phyloP scores from a whole-genome alignment of 2,329 filamentous ascomycete species.

The Drechslera avenae region DNA sequence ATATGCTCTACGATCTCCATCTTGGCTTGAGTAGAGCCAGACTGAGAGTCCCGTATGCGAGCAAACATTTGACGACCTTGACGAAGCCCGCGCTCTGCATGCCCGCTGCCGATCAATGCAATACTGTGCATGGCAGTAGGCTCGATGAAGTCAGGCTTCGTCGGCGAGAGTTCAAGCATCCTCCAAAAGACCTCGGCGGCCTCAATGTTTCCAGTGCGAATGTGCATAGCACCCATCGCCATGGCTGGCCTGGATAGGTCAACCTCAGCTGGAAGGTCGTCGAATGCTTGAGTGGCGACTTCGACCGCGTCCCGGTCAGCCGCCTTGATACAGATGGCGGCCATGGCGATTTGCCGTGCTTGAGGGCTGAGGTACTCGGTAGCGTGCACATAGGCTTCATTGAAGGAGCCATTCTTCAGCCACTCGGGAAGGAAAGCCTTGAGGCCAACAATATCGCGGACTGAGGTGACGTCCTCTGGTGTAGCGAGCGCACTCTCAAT shows the following conservation, averaged over 20 bases:
- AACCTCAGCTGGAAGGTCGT: constrained; percentile 55
- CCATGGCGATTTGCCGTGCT: constrained; percentile 67
- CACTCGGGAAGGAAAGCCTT: constrained; percentile 81
- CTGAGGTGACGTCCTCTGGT: constrained; percentile 59
- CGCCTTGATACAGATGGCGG: constrained; percentile 73
- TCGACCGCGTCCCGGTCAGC: constrained; percentile 77
- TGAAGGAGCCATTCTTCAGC: constrained; percentile 70
- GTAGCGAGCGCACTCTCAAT: constrained; percentile 65
- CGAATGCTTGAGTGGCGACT: constrained; percentile 65
- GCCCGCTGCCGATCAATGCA: constrained; percentile 82
- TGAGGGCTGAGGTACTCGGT: constrained; percentile 64
- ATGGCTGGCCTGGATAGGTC: constrained; percentile 64
- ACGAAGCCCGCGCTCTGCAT: constrained; percentile 78
- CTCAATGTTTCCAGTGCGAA: constrained; percentile 79
- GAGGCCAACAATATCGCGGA: constrained; percentile 74
- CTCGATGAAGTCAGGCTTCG: constrained; percentile 75
- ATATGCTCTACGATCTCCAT: constrained; percentile 75
- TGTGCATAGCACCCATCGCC: constrained; percentile 83
- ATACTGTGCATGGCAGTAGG: constrained; percentile 89
- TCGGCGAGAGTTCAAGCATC: constrained; percentile 66
- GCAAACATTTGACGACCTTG: constrained; percentile 87
- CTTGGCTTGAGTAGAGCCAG: constrained; percentile 53
- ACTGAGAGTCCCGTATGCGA: constrained; percentile 70
- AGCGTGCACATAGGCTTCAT: constrained; percentile 76
- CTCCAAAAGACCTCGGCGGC: constrained; percentile 82